These are phyloP conservation scores for Collariella sp. DNA, from an alignment of 495 filamentous ascomycete genomes.

Conservation along the genomic window DNA sequence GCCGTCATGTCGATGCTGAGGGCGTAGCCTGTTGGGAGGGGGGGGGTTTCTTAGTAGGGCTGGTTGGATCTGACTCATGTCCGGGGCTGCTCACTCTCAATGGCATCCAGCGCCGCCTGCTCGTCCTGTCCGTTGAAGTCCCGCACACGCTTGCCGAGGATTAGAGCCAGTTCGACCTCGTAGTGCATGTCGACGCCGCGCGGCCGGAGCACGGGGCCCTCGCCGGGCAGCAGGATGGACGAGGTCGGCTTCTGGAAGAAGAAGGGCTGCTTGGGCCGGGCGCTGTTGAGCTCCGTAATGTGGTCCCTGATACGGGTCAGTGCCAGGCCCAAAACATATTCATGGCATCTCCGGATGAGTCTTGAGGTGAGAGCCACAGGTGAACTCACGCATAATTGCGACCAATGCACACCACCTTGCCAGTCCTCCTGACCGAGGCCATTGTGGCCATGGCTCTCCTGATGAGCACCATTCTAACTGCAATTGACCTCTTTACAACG, in stretches of 20 bases:
- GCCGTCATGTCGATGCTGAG: slow-evolving; percentile 91
- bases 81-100: slow-evolving; percentile 46
- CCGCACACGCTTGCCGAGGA: slow-evolving; percentile 70
- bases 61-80: too few species aligned
- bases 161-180: slow-evolving; percentile 85
- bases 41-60: too few species aligned
- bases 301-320: slow-evolving; percentile 61
- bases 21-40: slow-evolving; percentile 64
- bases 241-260: slow-evolving; percentile 95
- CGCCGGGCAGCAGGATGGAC: slow-evolving; percentile 66
- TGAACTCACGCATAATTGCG: slow-evolving; percentile 85
- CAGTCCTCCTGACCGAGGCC: slow-evolving; percentile 58
- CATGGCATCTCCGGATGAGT: not conserved
- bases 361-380: not conserved
- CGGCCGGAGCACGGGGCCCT: slow-evolving; percentile 77
- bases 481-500: not conserved
- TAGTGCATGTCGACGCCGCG: slow-evolving; percentile 79
- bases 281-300: slow-evolving; percentile 82
- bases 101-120: slow-evolving; percentile 51
- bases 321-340: not conserved
- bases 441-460: slow-evolving; percentile 44
- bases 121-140: slow-evolving; percentile 62
- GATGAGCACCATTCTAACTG: slow-evolving; percentile 30
- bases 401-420: slow-evolving; percentile 94
- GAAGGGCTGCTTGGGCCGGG: slow-evolving; percentile 82